Percentiles rank a stretch among this genome's conserved stretches.
phyloP scores from a whole-genome alignment of 371 early-diverging fungal species.

The Rhizopus microsporus region DNA sequence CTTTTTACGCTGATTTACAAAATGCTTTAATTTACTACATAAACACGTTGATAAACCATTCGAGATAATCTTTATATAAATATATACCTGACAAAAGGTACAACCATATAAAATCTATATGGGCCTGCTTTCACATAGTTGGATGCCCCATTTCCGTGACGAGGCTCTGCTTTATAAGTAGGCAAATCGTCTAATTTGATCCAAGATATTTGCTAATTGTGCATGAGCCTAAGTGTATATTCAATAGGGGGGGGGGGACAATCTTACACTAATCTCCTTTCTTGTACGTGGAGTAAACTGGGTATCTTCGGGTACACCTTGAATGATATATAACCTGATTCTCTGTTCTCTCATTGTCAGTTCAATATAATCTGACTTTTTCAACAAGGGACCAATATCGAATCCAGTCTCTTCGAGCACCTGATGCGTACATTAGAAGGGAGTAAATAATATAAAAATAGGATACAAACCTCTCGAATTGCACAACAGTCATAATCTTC shows the following conservation, averaged over 20 bases:
- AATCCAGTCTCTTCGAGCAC: constrained; percentile 98
- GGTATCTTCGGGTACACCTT: constrained; percentile 87
- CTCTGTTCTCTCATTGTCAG: constrained; percentile 83
- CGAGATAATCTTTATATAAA: neutral
- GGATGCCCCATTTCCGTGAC: constrained; percentile 17
- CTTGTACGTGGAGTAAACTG: constrained; percentile 88
- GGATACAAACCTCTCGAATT: constrained; percentile 76
- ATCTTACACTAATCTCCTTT: constrained; percentile 91
- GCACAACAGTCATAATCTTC: constrained; percentile 94
- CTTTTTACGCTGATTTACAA: constrained; percentile 34
- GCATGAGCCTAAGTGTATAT: neutral
- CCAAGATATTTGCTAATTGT: constrained; percentile 48
- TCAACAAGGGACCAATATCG: constrained; percentile 79
- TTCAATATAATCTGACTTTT: constrained; percentile 79
- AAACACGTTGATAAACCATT: neutral
- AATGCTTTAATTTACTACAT: constrained; percentile 31
- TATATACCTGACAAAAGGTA: constrained; percentile 66
- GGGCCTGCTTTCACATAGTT: constrained; percentile 32
- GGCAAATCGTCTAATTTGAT: constrained; percentile 49
- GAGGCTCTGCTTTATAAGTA: constrained; percentile 38
- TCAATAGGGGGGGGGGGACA: neutral
- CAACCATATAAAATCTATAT: constrained; percentile 65
- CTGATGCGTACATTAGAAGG: constrained; percentile 28
- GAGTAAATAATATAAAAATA: neutral
- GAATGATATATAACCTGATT: constrained; percentile 89